Conservation (phyloP, 1,139 yeast genomes). For the Nadsonia starkeyi-henricii region DNA sequence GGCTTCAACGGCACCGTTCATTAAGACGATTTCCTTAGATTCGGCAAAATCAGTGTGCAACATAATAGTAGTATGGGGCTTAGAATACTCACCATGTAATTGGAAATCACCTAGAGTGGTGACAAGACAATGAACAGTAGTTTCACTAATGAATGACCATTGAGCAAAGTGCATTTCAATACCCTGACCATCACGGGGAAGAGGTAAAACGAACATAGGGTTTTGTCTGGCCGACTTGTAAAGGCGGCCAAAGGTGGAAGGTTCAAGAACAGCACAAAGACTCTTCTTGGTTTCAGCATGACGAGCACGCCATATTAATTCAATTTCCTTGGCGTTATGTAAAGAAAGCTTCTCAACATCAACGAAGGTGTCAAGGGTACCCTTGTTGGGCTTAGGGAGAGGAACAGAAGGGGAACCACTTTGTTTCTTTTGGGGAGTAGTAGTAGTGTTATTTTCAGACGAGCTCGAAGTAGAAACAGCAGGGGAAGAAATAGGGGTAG, state of each 20-base stretch:
- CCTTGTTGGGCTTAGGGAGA: slow-evolving; percentile 32
- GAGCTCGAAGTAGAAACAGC: slow-evolving; percentile 6
- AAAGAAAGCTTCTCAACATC: slow-evolving; percentile 48
- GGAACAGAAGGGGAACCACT: slow-evolving; percentile 6
- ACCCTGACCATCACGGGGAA: slow-evolving; percentile 34
- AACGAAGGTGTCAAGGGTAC: slow-evolving; percentile 55
- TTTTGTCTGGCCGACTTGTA: slow-evolving; percentile 54
- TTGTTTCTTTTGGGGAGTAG: slow-evolving; percentile 3
- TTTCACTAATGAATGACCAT: slow-evolving; percentile 81
- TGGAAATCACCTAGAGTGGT: slow-evolving; percentile 90
- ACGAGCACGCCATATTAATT: slow-evolving; percentile 80
- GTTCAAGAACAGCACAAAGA: slow-evolving; percentile 50
- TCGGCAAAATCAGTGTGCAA: slow-evolving; percentile 70
- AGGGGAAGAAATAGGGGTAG: slow-evolving; percentile 1
- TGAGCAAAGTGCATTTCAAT: slow-evolving; percentile 84
- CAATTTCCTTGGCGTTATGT: slow-evolving; percentile 51
- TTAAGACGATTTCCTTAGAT: slow-evolving; percentile 53
- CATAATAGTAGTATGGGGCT: slow-evolving; percentile 84
- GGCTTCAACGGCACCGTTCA: slow-evolving; percentile 76
- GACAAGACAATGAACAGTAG: slow-evolving; percentile 78
- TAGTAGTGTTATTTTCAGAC: slow-evolving; percentile 6
- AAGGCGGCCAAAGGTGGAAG: slow-evolving; percentile 43
- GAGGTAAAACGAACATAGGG: slow-evolving; percentile 41
- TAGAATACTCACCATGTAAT: slow-evolving; percentile 79
- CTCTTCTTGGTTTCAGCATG: slow-evolving; percentile 49